These are phyloP conservation scores for Phytophthora hybrid DNA, from an alignment of 352 stramenopile genomes.

Conservation along the genomic window DNA sequence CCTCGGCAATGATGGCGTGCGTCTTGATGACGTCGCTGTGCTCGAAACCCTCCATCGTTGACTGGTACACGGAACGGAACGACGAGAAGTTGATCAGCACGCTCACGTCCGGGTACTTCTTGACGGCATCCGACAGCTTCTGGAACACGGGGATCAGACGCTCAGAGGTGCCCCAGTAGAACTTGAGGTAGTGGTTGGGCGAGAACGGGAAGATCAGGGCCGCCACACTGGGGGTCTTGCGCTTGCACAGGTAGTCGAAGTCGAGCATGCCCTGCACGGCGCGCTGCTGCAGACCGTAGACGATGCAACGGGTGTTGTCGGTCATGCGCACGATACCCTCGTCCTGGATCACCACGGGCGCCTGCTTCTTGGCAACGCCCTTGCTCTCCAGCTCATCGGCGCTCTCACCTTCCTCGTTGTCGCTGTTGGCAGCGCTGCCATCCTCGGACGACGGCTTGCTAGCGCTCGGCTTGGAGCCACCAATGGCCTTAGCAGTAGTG, in stretches of 20 bases:
- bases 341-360: slow-evolving; percentile 75
- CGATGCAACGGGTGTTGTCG: slow-evolving; percentile 91
- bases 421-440: slow-evolving; percentile 42
- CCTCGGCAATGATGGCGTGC: slow-evolving; percentile 97
- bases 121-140: slow-evolving; percentile 91
- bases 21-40: slow-evolving; percentile 95
- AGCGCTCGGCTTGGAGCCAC: slow-evolving; percentile 27
- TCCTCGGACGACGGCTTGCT: slow-evolving; percentile 41
- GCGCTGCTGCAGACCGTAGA: slow-evolving; percentile 95
- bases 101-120: slow-evolving; percentile 94
- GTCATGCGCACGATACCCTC: slow-evolving; percentile 89
- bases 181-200: slow-evolving; percentile 97
- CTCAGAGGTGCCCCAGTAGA: slow-evolving; percentile 97
- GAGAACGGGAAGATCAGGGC: slow-evolving; percentile 96
- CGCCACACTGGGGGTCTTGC: slow-evolving; percentile 94
- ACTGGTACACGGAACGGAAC: slow-evolving; percentile 96
- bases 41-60: slow-evolving; percentile 95
- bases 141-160: slow-evolving; percentile 94
- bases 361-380: slow-evolving; percentile 33
- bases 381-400: slow-evolving; percentile 48
- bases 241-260: slow-evolving; percentile 98
- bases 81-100: slow-evolving; percentile 98
- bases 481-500: slow-evolving; percentile 27
- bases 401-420: slow-evolving; percentile 42
- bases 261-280: slow-evolving; percentile 98